Base-by-base conservation (phyloP, 1,139 yeast genomes). In the Kazachstania sp. region DNA sequence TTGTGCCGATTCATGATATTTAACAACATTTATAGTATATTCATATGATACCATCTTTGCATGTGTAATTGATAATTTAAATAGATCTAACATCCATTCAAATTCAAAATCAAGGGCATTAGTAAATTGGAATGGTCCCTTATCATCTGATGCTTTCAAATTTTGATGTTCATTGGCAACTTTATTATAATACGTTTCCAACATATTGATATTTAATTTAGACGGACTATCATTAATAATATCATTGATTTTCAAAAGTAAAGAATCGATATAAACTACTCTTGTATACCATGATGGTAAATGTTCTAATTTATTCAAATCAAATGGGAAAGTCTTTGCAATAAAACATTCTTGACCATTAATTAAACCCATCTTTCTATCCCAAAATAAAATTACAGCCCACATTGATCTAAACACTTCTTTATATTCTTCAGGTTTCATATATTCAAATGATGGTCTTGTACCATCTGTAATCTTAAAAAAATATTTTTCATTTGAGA, bases 271-370 rank as follows among this genome's bases (percentile, higher is more conserved):
- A 13, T 50, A 39, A 9, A 54, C 15, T 47, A 56, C 49, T 29
- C 45, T 50, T 29, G 51, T 48, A 46, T 54, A 53, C 62, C 61
- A 59, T 11, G 50, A 41, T 3, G 47, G 29, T 23, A 45, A 29
- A n/a, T 38, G 36, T 8, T 38, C 32, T 2, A 12, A 34, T 9
- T 37, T 37, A 11, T 44, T 40, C 16, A 39, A 37, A 19, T 44
- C 41, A 29, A 45, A 46, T 7, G 46, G 49, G 37, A 50, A 52
- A 3, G 64, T 49, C 42, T 55, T 61, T 9, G 55, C 56, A 18
- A 60, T 52, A 13, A 52, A 45, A 43, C 63, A 61, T 41, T 60
- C 64, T 39, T 54, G 59, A 8, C 67, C 67, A 37, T 53, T 61
- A 13, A 60, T 48, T 11, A 63, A 44, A 8, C 56, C 49, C 52